Evolutionary conservation across 441 rosid species (phyloP), one percentile per base, ranked within the genome.

Genomic region (Aleurites moluccanus): DNA sequence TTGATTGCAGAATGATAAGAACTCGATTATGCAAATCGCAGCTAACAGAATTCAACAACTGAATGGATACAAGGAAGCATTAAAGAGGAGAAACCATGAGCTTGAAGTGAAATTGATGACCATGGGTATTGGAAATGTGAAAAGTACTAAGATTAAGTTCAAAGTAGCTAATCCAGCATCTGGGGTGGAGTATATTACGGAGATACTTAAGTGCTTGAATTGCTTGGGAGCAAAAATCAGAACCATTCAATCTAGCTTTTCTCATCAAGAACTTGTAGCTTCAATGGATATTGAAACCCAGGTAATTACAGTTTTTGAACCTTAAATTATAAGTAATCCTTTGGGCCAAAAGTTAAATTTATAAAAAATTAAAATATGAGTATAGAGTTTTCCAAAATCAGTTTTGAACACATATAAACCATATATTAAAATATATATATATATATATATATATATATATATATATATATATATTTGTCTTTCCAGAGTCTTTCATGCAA

Each of bases 1-100:
- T 28, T 49, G 33, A 15, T 53, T 78, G 83, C 82, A 91, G 96
- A 87, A 69, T 4, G 88, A 86, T 18, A 91, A 89, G 84, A 84
- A 80, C 33, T 70, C 91, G 25, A 83, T 88, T 21, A 73, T 87
- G n/a, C 75, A 80, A 73, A 74, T 64, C 25, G 82, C 90, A 1
- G 69, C 73, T 11, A 76, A 67, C 73, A 73, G 67, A 64, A 83
- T 91, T 63, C 49, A 10, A 9, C 86, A 81, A 82, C 80, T 89
- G 80, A 78, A 71, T 70, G 35, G 67, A 55, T 25, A 56, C 40
- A 87, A 84, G 76, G 77, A 77, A 73, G 75, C 66, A 70, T 4
- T 88, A 78, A 83, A 85, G 78, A 86, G 71, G 72, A 82, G 77
- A 72, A 79, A 73, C 47, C 0, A 33, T 27, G 81, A 80, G 79